Evolutionary conservation across 1,284 basidiomycete genomes (phyloP).

Genomic region (Ustilago crameri): DNA sequence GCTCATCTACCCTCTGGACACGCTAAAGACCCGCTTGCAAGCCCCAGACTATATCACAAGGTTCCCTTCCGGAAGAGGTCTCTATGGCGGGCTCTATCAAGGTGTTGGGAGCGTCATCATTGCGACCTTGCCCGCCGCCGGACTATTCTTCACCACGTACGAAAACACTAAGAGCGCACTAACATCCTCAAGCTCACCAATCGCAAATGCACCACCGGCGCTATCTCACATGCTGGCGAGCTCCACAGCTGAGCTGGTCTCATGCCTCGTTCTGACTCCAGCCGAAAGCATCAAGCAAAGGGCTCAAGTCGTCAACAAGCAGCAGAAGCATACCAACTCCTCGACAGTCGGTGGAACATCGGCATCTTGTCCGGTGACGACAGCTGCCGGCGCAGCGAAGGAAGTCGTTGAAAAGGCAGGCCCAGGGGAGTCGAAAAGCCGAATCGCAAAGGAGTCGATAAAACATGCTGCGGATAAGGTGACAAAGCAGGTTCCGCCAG

Average conservation of each 20-base stretch:
- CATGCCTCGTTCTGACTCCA: slow-evolving; percentile 56
- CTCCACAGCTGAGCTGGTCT: slow-evolving; percentile 57
- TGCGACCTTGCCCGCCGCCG: slow-evolving; percentile 87
- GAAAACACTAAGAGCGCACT: slow-evolving; percentile 51
- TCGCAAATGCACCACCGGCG: slow-evolving; percentile 39
- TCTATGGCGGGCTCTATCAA: slow-evolving; percentile 87
- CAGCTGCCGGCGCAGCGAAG: slow-evolving; percentile 26
- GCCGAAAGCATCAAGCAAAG: slow-evolving; percentile 64
- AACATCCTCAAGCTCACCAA: slow-evolving; percentile 36
- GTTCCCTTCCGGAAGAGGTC: slow-evolving; percentile 83
- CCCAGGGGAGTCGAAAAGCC: slow-evolving; percentile 11
- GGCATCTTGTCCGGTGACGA: slow-evolving; percentile 16
- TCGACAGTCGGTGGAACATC: neutral
- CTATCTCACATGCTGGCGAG: slow-evolving; percentile 49
- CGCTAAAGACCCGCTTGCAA: slow-evolving; percentile 95
- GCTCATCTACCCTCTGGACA: slow-evolving; percentile 95
- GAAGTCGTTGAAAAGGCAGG: slow-evolving; percentile 16
- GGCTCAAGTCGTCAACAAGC: slow-evolving; percentile 56
- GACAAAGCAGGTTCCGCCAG: slow-evolving; percentile 30
- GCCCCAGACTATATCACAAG: slow-evolving; percentile 76
- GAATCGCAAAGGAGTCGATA: slow-evolving; percentile 26
- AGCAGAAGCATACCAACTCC: slow-evolving; percentile 4
- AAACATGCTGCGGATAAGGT: slow-evolving; percentile 36
- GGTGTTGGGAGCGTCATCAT: slow-evolving; percentile 96
- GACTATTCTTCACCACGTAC: slow-evolving; percentile 60